Conservation (phyloP, 225 moss, liverwort and hornwort genomes). For the Marchantia paleacea region DNA sequence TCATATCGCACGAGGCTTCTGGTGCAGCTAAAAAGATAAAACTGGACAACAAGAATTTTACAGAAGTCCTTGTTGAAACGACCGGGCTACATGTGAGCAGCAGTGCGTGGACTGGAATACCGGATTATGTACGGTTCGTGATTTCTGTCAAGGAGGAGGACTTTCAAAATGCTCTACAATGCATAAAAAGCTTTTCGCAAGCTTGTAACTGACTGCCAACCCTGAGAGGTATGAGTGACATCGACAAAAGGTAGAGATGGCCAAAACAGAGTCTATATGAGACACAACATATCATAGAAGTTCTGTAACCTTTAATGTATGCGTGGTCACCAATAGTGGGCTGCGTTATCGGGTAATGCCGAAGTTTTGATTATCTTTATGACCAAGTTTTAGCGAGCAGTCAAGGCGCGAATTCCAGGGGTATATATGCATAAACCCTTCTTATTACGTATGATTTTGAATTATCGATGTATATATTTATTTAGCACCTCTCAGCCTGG, state of each 20-base stretch:
- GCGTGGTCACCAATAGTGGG: too few relatives aligned
- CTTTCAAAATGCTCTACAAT: constrained; percentile 53
- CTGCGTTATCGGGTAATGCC: too few relatives aligned
- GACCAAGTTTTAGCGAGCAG: too few relatives aligned
- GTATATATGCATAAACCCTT: too few relatives aligned
- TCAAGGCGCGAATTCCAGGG: too few relatives aligned
- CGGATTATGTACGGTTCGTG: constrained; percentile 75
- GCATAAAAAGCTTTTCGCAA: constrained; percentile 65
- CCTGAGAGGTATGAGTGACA: neutral
- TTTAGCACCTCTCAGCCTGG: too few relatives aligned
- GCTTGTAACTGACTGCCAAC: constrained; percentile 34
- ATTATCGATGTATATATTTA: too few relatives aligned
- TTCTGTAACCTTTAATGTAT: too few relatives aligned
- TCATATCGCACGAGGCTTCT: constrained; percentile 29
- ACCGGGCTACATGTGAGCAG: constrained; percentile 73
- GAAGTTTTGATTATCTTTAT: too few relatives aligned
- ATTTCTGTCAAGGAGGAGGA: constrained; percentile 67
- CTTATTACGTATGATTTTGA: too few relatives aligned
- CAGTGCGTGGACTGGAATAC: constrained; percentile 87
- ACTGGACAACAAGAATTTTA: constrained; percentile 52
- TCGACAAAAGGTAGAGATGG: neutral
- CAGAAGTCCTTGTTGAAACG: constrained; percentile 56
- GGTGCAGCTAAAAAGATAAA: constrained; percentile 33
- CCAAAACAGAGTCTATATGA: neutral
- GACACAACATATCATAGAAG: too few relatives aligned